Percentiles rank a stretch among this genome's conserved stretches.
These are phyloP conservation scores for Boletellus ananiceps DNA, from an alignment of 768 basidiomycete species.

Conservation along the genomic window DNA sequence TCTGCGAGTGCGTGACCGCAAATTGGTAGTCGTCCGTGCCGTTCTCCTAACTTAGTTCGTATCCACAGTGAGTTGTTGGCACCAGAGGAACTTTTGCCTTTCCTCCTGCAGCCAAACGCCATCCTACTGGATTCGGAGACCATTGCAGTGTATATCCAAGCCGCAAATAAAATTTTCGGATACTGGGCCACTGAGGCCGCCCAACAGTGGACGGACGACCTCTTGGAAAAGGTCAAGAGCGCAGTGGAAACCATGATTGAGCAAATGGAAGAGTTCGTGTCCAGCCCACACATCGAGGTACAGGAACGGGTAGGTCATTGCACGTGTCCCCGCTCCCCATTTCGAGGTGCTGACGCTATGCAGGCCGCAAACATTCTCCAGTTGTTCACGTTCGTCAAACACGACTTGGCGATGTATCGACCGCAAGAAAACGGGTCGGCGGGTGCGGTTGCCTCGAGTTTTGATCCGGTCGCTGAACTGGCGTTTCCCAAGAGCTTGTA, in stretches of 20 bases:
- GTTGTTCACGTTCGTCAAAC: constrained; percentile 69
- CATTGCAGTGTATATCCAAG: constrained; percentile 76
- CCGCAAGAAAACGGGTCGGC: constrained; percentile 38
- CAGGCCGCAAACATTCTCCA: constrained; percentile 82
- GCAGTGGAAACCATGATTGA: constrained; percentile 59
- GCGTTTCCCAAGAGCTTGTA: constrained; percentile 86
- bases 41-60: constrained; percentile 7
- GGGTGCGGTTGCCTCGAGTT: constrained; percentile 35
- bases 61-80: constrained; percentile 65
- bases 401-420: constrained; percentile 59
- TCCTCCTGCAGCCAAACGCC: constrained; percentile 60
- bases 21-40: background rate
- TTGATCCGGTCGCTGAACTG: constrained; percentile 37
- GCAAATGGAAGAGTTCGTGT: constrained; percentile 55
- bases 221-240: constrained; percentile 57
- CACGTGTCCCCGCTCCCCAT: background rate
- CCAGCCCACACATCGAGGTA: constrained; percentile 74
- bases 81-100: constrained; percentile 66
- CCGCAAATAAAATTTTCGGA: constrained; percentile 83
- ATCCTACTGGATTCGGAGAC: constrained; percentile 58
- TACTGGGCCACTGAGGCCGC: constrained; percentile 76
- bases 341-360: constrained; percentile 2
- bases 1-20: constrained; percentile 62
- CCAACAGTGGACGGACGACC: constrained; percentile 70
- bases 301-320: constrained; percentile 74